These are phyloP conservation scores for Suillus americanus DNA, from an alignment of 768 basidiomycete species.

Conservation along the genomic window DNA sequence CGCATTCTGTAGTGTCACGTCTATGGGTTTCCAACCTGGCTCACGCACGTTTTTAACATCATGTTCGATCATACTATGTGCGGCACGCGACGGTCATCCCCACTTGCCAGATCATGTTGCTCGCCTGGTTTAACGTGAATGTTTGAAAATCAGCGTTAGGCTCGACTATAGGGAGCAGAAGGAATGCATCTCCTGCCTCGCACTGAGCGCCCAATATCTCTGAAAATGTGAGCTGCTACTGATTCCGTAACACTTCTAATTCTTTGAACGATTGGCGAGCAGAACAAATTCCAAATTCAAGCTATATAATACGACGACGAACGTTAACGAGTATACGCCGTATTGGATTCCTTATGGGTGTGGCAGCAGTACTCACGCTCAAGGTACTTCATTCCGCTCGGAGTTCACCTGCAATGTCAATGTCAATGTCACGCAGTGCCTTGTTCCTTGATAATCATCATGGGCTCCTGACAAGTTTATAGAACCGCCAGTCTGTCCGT, in stretches of 20 bases:
- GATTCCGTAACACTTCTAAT: not conserved
- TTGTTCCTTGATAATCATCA: not conserved
- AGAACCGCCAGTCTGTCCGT: not conserved
- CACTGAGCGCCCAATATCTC: not conserved
- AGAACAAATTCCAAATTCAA: not conserved
- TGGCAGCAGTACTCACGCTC: not conserved
- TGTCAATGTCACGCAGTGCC: not conserved
- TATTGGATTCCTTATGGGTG: not conserved
- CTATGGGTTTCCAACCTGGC: not conserved
- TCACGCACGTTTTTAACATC: not conserved
- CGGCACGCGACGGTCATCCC: not conserved
- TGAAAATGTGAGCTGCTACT: not conserved
- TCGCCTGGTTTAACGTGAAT: not conserved
- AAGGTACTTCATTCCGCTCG: not conserved
- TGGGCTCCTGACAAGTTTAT: not conserved
- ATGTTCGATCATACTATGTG: no score
- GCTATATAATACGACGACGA: not conserved
- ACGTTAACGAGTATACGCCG: not conserved
- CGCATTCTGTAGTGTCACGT: not conserved
- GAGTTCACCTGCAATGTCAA: not conserved
- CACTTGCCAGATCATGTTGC: not conserved
- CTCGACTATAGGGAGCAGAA: not conserved
- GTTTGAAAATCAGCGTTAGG: not conserved
- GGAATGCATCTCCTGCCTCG: not conserved
- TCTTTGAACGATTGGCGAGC: not conserved